Conservation (phyloP, 2,329 filamentous ascomycete species). For the Arachnomyces sp. region DNA sequence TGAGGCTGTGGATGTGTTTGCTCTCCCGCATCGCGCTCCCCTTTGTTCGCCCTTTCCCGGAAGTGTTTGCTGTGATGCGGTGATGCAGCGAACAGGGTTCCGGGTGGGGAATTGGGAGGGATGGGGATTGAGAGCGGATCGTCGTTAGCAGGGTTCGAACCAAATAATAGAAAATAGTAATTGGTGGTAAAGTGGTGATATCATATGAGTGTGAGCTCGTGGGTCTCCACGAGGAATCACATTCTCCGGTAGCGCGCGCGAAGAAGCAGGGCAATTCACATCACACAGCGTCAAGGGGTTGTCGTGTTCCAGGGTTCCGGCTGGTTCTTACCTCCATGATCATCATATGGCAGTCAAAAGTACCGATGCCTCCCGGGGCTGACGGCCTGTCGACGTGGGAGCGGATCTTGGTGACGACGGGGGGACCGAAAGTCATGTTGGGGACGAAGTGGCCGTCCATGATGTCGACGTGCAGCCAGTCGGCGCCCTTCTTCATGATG, state of each 20-base stretch:
- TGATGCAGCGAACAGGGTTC: neutral
- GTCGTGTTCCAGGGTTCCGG: no score
- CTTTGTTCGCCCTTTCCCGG: no score
- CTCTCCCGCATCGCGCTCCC: no score
- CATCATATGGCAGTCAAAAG: constrained; percentile 99
- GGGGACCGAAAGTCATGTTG: constrained; percentile 94
- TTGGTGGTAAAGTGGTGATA: neutral
- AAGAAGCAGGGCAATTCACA: no score
- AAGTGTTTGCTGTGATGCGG: no score
- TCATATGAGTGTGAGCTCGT: constrained; percentile 1
- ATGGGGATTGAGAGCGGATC: neutral
- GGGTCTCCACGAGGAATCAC: neutral
- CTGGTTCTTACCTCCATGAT: constrained; percentile 68
- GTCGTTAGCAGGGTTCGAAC: no score
- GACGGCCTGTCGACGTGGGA: constrained; percentile 70
- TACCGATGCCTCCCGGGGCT: constrained; percentile 66
- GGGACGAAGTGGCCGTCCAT: constrained; percentile 99
- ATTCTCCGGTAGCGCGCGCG: neutral
- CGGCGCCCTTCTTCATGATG: constrained; percentile 78
- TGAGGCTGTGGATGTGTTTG: no score
- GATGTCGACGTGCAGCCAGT: constrained; percentile 94
- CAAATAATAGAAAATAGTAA: neutral
- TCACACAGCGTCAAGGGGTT: no score
- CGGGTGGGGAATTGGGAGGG: neutral
- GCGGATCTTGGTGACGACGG: constrained; percentile 90